phyloP scores from a whole-genome alignment of 2,329 filamentous ascomycete genomes.

The Colletotrichum gigasporum region DNA sequence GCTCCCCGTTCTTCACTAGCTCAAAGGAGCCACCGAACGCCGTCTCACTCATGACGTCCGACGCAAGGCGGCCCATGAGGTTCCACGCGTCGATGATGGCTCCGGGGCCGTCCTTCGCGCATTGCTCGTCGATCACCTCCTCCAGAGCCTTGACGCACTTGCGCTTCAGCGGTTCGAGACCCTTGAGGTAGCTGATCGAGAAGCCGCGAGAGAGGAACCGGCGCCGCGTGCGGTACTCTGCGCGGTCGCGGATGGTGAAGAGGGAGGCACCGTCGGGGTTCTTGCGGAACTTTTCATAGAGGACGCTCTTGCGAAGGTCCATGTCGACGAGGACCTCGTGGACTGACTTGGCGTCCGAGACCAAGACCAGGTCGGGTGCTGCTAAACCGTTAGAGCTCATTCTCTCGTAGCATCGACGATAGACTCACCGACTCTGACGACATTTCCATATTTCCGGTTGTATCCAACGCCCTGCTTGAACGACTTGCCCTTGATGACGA shows the following conservation, averaged over 20 bases:
- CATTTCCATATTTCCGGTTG: background rate
- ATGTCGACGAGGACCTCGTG: background rate
- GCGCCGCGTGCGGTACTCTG: constrained; percentile 4
- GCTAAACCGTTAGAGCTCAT: background rate
- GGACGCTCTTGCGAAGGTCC: constrained; percentile 10
- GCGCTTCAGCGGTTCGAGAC: background rate
- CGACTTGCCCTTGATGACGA: background rate
- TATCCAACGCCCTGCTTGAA: background rate
- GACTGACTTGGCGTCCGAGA: background rate
- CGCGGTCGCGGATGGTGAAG: constrained; percentile 7
- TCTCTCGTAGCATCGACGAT: no score
- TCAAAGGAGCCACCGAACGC: background rate
- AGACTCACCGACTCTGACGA: background rate
- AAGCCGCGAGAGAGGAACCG: constrained; percentile 7
- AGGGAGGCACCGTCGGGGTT: background rate
- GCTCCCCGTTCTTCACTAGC: constrained; percentile 11
- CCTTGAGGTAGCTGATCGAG: constrained; percentile 6
- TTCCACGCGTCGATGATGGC: background rate
- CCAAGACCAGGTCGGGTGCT: background rate
- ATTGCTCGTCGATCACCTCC: constrained; percentile 7
- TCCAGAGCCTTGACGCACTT: constrained; percentile 1
- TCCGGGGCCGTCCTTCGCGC: background rate
- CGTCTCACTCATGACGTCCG: constrained; percentile 11
- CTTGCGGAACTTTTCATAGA: constrained; percentile 12
- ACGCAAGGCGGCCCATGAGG: background rate